Evolutionary conservation across 2,329 filamentous ascomycete species (phyloP).

Genomic region (Aureobasidium sp.): DNA sequence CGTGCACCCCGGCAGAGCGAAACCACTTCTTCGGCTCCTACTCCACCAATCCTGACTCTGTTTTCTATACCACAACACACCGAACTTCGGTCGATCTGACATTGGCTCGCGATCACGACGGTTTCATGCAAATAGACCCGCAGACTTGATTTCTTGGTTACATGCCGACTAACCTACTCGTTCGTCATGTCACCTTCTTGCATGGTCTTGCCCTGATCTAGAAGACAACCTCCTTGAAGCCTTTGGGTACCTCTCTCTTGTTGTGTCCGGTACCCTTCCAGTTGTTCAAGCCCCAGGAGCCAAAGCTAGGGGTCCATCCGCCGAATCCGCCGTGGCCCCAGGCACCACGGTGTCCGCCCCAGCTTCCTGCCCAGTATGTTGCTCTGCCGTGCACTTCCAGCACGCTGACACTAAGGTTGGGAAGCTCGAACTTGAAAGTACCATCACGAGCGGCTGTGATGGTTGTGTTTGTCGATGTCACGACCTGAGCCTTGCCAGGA

Average conservation of each 20-base stretch:
- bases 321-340: slow-evolving; percentile 3
- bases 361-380: slow-evolving; percentile 7
- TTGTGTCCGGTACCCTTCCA: background rate
- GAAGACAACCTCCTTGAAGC: slow-evolving; percentile 11
- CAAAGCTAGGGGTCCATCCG: background rate
- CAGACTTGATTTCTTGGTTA: background rate
- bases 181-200: background rate
- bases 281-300: background rate
- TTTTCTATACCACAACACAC: background rate
- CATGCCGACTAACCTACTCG: background rate
- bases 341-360: background rate
- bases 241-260: background rate
- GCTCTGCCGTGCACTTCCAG: slow-evolving; percentile 30
- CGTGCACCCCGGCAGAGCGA: background rate
- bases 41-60: background rate
- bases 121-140: background rate
- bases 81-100: background rate
- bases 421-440: slow-evolving; percentile 44
- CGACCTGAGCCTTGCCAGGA: slow-evolving; percentile 36
- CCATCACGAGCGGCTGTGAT: slow-evolving; percentile 39
- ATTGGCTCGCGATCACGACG: background rate
- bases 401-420: slow-evolving; percentile 48
- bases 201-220: background rate
- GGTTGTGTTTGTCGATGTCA: slow-evolving; percentile 32
- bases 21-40: background rate